Evolutionary conservation across 352 stramenopile species (phyloP), one percentile per base, ranked within the genome.

Genomic region (Pythium aquatile): DNA sequence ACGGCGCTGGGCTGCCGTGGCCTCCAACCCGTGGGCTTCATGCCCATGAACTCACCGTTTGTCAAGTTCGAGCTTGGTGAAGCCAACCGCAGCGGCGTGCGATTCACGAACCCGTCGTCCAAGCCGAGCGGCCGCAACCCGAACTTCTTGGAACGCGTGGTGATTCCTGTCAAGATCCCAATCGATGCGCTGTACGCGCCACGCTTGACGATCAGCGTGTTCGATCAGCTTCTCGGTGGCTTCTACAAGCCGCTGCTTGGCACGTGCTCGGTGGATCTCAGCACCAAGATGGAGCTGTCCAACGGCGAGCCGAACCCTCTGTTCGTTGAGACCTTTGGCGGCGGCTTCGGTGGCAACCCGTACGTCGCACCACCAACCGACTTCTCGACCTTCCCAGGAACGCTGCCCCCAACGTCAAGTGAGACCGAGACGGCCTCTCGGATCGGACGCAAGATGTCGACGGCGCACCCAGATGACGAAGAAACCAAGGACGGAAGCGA

Each of bases 81-180:
- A 63, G 72, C 82, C 7, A 76, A 74, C 28, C 85, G 78, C 58
- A 73, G 80, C 56, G 77, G 78, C 42, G 76, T 82, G 6, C 85
- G 86, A 53, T 83, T 88, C 55, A 93, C 85, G 37, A 88, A 88
- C 47, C 69, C 77, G 29, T 91, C 81, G 24, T 94, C 86, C 2
- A 92, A 87, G 63, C 89, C 89, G 5, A 89, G 76, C 29, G 82
- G 79, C 2, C 71, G 69, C 13, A 93, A 97, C 55, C 88, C 90
- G 0, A 98, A 98, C 68, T 98, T 94, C 65, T 71, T 96, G 30
- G 83, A 97, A 52, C 82, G 85, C 3, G 81, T 97, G 52, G 55
- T 96, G 8, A 76, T 97, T 16, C 85, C 85, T 4, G 73, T 98
- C 3, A 78, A 86, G 63, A 72, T 98, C 60, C 91, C 91, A 0